Conservation (phyloP, 1,139 yeast species). For the Geotrichum macrosporum region DNA sequence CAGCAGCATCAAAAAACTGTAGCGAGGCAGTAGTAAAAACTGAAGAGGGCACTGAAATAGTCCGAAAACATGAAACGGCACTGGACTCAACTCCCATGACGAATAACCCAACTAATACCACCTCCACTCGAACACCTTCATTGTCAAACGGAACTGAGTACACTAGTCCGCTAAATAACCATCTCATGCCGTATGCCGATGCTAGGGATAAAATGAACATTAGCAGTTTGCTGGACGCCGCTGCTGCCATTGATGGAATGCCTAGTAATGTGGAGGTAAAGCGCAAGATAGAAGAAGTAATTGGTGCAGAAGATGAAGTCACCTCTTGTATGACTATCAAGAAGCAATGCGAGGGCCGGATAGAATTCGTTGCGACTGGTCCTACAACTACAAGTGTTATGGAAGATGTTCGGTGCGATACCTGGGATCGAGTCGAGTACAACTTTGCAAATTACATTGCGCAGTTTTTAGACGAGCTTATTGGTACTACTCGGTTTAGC, state of each 20-base stretch:
- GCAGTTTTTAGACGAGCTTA: constrained; percentile 11
- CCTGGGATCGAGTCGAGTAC: constrained; percentile 18
- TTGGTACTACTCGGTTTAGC: constrained; percentile 11
- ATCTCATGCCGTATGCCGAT: background rate
- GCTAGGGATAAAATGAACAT: constrained; percentile 28
- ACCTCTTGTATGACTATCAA: background rate
- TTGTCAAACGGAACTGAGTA: constrained; percentile 1
- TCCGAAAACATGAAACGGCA: background rate
- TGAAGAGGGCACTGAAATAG: background rate
- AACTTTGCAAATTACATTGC: constrained; percentile 16
- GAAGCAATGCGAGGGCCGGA: background rate
- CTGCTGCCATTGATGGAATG: constrained; percentile 27
- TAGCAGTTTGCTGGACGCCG: constrained; percentile 33
- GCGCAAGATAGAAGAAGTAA: constrained; percentile 3
- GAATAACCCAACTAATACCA: background rate
- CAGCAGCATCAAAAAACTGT: no score
- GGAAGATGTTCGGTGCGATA: constrained; percentile 13
- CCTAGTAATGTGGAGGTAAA: background rate
- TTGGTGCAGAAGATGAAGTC: background rate
- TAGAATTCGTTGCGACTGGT: no score
- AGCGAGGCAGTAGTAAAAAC: background rate
- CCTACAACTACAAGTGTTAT: no score
- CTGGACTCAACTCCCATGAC: background rate
- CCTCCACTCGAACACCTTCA: background rate
- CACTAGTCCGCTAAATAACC: constrained; percentile 6